phyloP scores from a whole-genome alignment of 2,329 filamentous ascomycete genomes.

The Tolypocladium ophioglossoides region DNA sequence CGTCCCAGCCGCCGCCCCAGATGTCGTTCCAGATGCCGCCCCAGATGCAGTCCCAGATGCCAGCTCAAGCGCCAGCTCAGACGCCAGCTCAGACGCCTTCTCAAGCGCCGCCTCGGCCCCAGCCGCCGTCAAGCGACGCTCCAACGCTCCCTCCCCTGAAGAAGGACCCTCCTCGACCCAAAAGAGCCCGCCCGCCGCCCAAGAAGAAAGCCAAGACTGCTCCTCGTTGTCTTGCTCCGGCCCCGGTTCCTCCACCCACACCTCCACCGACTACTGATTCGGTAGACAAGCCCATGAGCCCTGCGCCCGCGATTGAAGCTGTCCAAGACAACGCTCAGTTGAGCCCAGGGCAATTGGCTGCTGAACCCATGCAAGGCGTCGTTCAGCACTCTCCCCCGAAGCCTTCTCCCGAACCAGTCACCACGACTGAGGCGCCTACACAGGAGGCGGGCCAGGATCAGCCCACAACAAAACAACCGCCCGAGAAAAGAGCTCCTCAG shows the following conservation, averaged over 20 bases:
- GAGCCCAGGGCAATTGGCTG: neutral
- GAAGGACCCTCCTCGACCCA: slow-evolving; percentile 7
- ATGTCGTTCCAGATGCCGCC: too few relatives aligned
- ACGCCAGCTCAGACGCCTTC: neutral
- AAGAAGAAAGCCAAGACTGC: slow-evolving; percentile 10
- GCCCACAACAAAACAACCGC: neutral
- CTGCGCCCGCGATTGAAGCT: slow-evolving; percentile 1
- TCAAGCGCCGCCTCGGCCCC: slow-evolving; percentile 1
- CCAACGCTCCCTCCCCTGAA: slow-evolving; percentile 13
- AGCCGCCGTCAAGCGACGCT: slow-evolving; percentile 4
- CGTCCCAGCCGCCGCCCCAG: neutral
- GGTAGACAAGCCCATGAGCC: slow-evolving; percentile 21
- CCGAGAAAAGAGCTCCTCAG: neutral
- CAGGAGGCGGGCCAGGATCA: neutral
- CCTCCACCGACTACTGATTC: slow-evolving; percentile 29
- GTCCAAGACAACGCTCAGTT: neutral
- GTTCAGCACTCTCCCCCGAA: neutral
- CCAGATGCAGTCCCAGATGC: too few relatives aligned
- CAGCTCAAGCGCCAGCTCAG: too few relatives aligned
- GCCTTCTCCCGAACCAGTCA: neutral
- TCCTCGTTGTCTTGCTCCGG: neutral
- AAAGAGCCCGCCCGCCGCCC: slow-evolving; percentile 5
- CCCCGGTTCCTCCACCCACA: slow-evolving; percentile 18
- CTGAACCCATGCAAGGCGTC: neutral
- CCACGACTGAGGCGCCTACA: neutral